Evolutionary conservation across 169 alveolate genomes (phyloP).

Genomic region (Eimeria praecox): DNA sequence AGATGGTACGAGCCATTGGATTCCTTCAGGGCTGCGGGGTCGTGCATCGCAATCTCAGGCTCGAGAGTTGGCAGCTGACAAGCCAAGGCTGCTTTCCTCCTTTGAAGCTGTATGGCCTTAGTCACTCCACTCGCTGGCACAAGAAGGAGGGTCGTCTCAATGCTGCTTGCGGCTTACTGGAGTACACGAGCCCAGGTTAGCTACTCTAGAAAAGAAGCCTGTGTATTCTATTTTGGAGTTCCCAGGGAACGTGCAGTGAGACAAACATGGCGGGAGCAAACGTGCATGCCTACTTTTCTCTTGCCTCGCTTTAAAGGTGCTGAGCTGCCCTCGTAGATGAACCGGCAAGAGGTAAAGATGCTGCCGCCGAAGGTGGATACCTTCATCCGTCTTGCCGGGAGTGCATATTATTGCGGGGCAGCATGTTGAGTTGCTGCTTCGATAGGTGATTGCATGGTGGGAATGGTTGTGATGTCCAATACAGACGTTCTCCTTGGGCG

Average conservation of each 20-base stretch:
- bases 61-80: slow-evolving; percentile 74
- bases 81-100: slow-evolving; percentile 30
- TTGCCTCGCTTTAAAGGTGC: not conserved
- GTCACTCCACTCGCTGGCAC: slow-evolving; percentile 75
- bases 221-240: not conserved
- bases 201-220: not conserved
- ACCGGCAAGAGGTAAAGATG: not conserved
- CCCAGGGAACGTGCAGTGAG: not conserved
- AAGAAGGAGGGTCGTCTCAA: slow-evolving; percentile 74
- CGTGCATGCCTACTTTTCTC: not conserved
- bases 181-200: slow-evolving; percentile 65
- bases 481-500: slow-evolving; percentile 81
- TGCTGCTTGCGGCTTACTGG: slow-evolving; percentile 72
- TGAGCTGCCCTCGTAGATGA: not conserved
- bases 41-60: slow-evolving; percentile 65
- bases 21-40: slow-evolving; percentile 64
- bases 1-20: slow-evolving; percentile 64
- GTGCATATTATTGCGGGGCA: not conserved
- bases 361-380: not conserved
- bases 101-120: slow-evolving; percentile 58
- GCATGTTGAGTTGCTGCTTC: not conserved
- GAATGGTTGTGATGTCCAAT: not conserved
- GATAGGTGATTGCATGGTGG: not conserved
- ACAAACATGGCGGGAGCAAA: not conserved
- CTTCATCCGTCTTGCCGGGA: not conserved